A percentile compares a stretch with the other conserved stretches of the same genome.
Conservation (phyloP, 2,329 filamentous ascomycete species). For the Colletotrichum coccodes region DNA sequence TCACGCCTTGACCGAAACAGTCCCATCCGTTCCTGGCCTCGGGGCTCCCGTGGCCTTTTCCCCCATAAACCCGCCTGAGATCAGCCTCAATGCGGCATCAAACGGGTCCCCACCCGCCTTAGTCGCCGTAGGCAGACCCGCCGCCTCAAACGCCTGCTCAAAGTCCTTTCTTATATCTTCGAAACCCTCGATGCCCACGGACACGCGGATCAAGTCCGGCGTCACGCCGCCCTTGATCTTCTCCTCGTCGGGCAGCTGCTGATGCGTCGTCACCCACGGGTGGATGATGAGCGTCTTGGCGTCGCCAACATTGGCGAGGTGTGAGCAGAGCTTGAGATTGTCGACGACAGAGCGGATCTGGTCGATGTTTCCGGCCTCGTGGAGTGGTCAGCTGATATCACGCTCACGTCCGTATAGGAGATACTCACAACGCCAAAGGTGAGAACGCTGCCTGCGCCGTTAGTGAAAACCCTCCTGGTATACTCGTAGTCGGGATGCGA, state of each 20-base stretch:
- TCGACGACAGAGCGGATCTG: constrained; percentile 67
- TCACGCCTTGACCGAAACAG: not conserved
- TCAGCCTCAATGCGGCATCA: constrained; percentile 12
- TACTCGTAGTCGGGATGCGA: constrained; percentile 71
- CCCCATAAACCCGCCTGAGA: constrained; percentile 29
- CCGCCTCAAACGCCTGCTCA: constrained; percentile 61
- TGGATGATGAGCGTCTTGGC: constrained; percentile 79
- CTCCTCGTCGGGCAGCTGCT: constrained; percentile 75
- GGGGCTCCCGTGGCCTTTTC: constrained; percentile 27
- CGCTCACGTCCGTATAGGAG: constrained; percentile 59
- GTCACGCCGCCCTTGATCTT: constrained; percentile 73
- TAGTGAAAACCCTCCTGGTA: constrained; percentile 75
- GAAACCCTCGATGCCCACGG: constrained; percentile 69
- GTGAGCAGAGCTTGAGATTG: constrained; percentile 77
- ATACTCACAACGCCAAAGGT: constrained; percentile 69
- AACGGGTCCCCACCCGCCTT: constrained; percentile 28
- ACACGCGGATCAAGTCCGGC: constrained; percentile 40
- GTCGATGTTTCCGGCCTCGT: constrained; percentile 43
- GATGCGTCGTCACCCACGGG: constrained; percentile 78
- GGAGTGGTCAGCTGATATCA: constrained; percentile 46
- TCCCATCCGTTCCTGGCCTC: constrained; percentile 25
- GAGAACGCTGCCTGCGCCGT: constrained; percentile 76
- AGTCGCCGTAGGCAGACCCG: constrained; percentile 11
- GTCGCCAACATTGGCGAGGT: constrained; percentile 79
- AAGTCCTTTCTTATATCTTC: constrained; percentile 80